Percentiles rank a stretch among this genome's conserved stretches.
These are phyloP conservation scores for Rosa hybrid DNA, from an alignment of 331 rosid genomes.

Conservation along the genomic window DNA sequence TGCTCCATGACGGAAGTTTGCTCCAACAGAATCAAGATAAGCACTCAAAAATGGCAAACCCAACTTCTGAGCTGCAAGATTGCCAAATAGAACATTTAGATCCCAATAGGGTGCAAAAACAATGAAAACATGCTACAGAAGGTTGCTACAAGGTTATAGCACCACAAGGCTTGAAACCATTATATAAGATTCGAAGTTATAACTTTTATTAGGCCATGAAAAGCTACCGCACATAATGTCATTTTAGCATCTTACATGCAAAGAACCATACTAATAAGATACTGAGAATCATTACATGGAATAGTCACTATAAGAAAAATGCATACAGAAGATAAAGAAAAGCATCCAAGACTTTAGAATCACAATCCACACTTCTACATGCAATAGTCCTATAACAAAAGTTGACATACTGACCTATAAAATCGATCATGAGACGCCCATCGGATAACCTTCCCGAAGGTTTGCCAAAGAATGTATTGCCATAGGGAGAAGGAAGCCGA, in stretches of 20 bases:
- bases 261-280: background rate
- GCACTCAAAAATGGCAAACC: constrained; percentile 37
- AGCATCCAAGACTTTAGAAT: background rate
- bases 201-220: background rate
- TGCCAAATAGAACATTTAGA: background rate
- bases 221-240: background rate
- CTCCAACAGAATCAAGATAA: constrained; percentile 39
- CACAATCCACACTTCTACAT: background rate
- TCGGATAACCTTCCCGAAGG: constrained; percentile 39
- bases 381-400: background rate
- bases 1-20: constrained; percentile 32
- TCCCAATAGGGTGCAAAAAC: background rate
- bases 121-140: background rate
- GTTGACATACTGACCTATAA: constrained; percentile 24
- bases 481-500: constrained; percentile 33
- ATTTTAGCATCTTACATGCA: background rate
- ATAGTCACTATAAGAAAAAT: background rate
- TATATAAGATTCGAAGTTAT: background rate
- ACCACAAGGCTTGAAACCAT: background rate
- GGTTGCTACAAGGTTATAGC: background rate
- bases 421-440: constrained; percentile 36
- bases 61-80: constrained; percentile 35
- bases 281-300: background rate
- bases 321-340: background rate
- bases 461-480: constrained; percentile 37